These are phyloP conservation scores for Paraurostyla sp. DNA, from an alignment of 73 alveolate genomes.

Conservation along the genomic window DNA sequence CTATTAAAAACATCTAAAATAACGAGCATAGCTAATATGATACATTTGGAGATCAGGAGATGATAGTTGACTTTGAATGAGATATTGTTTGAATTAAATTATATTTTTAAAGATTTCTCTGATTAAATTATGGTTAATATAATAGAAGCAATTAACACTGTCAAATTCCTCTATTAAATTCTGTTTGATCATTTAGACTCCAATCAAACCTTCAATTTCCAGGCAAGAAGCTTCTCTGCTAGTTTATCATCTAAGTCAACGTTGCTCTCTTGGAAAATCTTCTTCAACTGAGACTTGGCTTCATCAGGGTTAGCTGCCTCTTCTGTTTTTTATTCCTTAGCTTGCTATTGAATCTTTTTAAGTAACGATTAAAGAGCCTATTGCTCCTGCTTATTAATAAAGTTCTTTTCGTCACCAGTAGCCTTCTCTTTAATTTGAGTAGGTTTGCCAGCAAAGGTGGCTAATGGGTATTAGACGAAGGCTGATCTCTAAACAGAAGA, in stretches of 20 bases:
- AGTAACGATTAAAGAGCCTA: neutral
- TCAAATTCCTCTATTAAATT: no score
- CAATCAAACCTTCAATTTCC: no score
- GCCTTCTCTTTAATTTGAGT: neutral
- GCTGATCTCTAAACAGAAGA: no score
- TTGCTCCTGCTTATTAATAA: neutral
- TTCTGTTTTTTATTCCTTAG: neutral
- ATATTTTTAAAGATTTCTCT: no score
- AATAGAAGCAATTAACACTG: no score
- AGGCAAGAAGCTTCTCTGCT: neutral
- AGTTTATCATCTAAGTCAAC: neutral
- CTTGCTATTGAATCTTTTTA: neutral
- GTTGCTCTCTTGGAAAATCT: neutral
- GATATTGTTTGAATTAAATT: no score
- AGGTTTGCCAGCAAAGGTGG: neutral
- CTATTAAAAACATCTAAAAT: no score
- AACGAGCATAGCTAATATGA: no score
- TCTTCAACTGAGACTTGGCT: neutral
- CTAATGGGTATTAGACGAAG: neutral
- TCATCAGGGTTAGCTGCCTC: neutral
- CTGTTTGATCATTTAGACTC: no score
- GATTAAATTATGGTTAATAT: no score
- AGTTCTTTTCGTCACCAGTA: slow-evolving; percentile 26
- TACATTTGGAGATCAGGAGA: no score
- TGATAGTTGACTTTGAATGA: no score